phyloP scores from a whole-genome alignment of 2,329 filamentous ascomycete genomes.

The Massarina eburnea region DNA sequence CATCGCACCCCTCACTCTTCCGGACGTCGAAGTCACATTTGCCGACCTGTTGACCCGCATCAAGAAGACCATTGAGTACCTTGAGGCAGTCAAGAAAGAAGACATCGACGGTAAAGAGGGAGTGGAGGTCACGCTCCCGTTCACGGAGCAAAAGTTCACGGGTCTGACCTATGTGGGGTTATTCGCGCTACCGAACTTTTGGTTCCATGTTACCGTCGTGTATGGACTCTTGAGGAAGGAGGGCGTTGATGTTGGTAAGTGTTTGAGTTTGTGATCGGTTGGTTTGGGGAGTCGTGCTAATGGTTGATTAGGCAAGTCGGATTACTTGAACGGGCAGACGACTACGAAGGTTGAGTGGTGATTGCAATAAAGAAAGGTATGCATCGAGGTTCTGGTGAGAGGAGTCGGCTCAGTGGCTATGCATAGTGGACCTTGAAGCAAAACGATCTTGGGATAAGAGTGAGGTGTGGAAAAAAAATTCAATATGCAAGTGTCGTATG shows the following conservation, averaged over 20 bases:
- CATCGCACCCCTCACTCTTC: constrained; percentile 32
- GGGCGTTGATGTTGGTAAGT: constrained; percentile 65
- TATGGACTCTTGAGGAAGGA: constrained; percentile 64
- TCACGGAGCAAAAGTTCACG: constrained; percentile 43
- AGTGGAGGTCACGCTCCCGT: constrained; percentile 42
- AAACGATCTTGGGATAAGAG: too few relatives aligned
- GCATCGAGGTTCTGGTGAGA: neutral
- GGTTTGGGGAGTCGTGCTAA: neutral
- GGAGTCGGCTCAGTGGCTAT: too few relatives aligned
- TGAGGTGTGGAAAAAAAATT: too few relatives aligned
- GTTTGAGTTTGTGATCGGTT: constrained; percentile 41
- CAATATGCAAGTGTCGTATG: neutral
- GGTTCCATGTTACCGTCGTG: constrained; percentile 62
- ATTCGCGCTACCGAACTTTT: constrained; percentile 62
- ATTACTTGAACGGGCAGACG: neutral
- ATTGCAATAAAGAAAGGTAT: constrained; percentile 2
- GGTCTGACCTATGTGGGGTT: constrained; percentile 51
- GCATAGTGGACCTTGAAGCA: too few relatives aligned
- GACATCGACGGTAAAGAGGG: constrained; percentile 49
- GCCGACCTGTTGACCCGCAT: constrained; percentile 53
- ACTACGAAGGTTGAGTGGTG: neutral
- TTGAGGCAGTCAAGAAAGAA: constrained; percentile 48
- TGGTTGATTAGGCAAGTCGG: neutral
- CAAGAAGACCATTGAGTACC: constrained; percentile 48
- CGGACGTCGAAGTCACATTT: constrained; percentile 53